Evolutionary conservation across 2,329 filamentous ascomycete species (phyloP).

Genomic region (Colletotrichum sp.): DNA sequence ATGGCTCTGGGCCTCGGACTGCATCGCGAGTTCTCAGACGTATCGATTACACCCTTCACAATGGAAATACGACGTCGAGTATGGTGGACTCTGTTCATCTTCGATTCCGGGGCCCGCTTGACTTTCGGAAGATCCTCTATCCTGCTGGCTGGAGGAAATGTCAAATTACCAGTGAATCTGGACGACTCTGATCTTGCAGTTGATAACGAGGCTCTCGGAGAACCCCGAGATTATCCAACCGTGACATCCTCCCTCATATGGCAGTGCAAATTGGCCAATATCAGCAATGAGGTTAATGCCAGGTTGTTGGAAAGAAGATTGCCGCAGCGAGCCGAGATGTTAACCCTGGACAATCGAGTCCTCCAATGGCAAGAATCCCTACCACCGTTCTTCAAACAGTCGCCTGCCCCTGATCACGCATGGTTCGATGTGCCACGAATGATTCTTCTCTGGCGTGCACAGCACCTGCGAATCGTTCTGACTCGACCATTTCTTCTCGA

Average conservation of each 20-base stretch:
- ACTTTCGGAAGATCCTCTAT: neutral
- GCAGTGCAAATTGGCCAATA: neutral
- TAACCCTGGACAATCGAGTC: neutral
- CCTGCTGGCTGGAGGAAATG: neutral
- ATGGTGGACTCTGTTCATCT: neutral
- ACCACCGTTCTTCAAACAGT: neutral
- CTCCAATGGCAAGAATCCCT: neutral
- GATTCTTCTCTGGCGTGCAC: neutral
- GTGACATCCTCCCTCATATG: neutral
- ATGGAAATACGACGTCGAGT: neutral
- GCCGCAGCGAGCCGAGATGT: neutral
- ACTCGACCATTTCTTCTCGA: neutral
- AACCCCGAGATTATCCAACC: neutral
- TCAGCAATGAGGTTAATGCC: neutral
- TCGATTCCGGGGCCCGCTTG: neutral
- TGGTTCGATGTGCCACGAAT: neutral
- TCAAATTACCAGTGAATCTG: neutral
- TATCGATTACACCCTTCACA: neutral
- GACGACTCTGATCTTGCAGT: neutral
- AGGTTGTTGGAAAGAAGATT: neutral
- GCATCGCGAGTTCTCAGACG: neutral
- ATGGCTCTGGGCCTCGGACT: neutral
- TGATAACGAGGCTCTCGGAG: neutral
- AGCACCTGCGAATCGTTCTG: neutral
- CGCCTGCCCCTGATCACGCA: neutral